Base-by-base conservation (phyloP, 768 basidiomycete genomes). In the Pisolithus microcarpus region DNA sequence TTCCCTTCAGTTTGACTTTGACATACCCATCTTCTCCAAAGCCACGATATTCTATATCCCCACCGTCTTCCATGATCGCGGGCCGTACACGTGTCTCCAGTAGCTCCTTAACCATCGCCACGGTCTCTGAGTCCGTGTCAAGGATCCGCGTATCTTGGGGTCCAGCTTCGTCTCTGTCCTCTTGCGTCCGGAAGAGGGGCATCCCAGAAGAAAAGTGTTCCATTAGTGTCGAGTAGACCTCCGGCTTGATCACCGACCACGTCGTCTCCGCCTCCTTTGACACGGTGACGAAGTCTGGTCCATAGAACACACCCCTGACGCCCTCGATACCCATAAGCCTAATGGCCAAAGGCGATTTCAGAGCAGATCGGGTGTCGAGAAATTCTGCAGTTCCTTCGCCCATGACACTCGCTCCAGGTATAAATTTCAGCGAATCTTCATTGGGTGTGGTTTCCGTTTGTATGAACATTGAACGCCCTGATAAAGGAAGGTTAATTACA, bases 31-130 rank as follows among this genome's bases (percentile, higher is more conserved):
- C 81, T 56, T 95, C 91, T 46, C 80, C 77, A 61, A 98, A 95
- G 3, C 91, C 93, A 34, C 85, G 80, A 65, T 89, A 99, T 70
- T 98, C 95, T 51, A 99, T 93, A 65, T 98, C 96, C 2, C 96
- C 96, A 0, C 96, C 96, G 51, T 99, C 95, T 66, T 98, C 96
- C 89, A 94, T 94, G 53, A 99, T 98, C 5, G 93, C 90, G 5
- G 96, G 96, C 49, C 96, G 74, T 16, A 99, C 92, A 13, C 96
- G 74, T 2, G 94, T 98, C 64, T 97, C 95, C 46, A 99, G 72
- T 37, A 98, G 66, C 65, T 99, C 96, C 67, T 99, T 99, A 59
- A 99, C 93, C 95, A 98, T 99, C 7, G 91, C 96, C 3, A 99
- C 91, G 3, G 91, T 90, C 67, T 98, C 96, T 19, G 88, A 87